phyloP scores from a whole-genome alignment of 768 basidiomycete species.

The Leccinum truebloodii region DNA sequence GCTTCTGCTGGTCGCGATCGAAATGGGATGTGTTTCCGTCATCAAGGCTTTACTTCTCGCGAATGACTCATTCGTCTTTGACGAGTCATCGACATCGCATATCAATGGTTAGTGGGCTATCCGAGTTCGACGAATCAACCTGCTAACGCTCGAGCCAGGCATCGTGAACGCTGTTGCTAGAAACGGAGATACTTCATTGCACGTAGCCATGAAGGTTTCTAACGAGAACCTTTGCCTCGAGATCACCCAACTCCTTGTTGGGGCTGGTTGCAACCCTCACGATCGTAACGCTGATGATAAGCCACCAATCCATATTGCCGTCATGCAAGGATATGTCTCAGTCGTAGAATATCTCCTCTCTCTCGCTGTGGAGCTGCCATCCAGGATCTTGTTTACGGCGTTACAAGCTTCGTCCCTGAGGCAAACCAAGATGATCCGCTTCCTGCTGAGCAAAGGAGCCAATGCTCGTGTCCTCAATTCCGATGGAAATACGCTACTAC shows the following conservation, averaged over 20 bases:
- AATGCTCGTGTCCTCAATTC: not conserved
- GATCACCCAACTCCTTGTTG: constrained; percentile 1
- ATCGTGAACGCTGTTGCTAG: too few relatives aligned
- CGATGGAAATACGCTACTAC: not conserved
- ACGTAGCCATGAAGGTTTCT: not conserved
- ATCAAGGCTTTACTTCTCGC: not conserved
- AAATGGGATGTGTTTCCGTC: constrained; percentile 4
- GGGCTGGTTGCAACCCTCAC: not conserved
- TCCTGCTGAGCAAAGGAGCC: constrained; percentile 2
- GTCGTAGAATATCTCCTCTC: not conserved
- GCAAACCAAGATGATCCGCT: not conserved
- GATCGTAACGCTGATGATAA: not conserved
- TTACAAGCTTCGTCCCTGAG: not conserved
- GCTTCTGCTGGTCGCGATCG: constrained; percentile 9
- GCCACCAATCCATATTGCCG: not conserved
- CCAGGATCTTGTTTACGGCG: not conserved
- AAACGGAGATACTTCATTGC: not conserved
- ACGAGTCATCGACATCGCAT: not conserved
- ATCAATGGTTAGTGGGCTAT: not conserved
- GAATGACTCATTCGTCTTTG: not conserved
- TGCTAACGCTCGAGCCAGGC: too few relatives aligned
- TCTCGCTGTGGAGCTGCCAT: not conserved
- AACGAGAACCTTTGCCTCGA: not conserved
- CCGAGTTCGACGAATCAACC: too few relatives aligned
- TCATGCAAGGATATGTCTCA: not conserved